These are phyloP conservation scores for Anisogramma anomala DNA, from an alignment of 2,329 filamentous ascomycete genomes.

Conservation along the genomic window DNA sequence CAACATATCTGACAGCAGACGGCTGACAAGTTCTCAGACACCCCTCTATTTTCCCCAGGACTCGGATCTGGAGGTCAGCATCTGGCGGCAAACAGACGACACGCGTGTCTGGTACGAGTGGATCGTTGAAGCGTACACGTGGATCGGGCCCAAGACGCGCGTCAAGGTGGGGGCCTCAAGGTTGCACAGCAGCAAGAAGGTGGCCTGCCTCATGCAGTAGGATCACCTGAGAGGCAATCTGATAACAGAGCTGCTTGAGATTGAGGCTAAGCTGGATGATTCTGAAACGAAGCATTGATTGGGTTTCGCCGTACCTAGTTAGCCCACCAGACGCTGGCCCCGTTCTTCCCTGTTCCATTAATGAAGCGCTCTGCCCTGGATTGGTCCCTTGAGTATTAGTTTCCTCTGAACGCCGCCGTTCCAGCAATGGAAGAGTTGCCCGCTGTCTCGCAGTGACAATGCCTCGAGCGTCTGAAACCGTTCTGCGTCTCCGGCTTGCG, in stretches of 20 bases:
- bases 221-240: neutral
- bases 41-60: conserved; percentile 78
- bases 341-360: too few species aligned
- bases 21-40: conserved; percentile 39
- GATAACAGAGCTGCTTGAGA: conserved; percentile 1
- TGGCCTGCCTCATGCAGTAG: conserved; percentile 57
- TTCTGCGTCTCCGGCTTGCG: too few species aligned
- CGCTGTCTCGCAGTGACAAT: neutral
- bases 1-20: neutral
- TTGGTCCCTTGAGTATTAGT: too few species aligned
- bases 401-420: too few species aligned
- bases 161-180: conserved; percentile 57
- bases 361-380: too few species aligned
- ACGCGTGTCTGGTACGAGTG: conserved; percentile 98
- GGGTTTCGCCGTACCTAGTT: conserved; percentile 8
- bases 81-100: conserved; percentile 94
- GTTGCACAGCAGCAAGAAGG: conserved; percentile 56
- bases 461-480: neutral
- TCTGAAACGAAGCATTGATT: conserved; percentile 3
- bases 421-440: neutral
- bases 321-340: neutral
- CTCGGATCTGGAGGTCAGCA: conserved; percentile 76
- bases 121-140: conserved; percentile 76
- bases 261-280: conserved; percentile 7
- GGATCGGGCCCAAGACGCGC: conserved; percentile 45